Conservation (phyloP, 108 stramenopile genomes). For the Nitzschia palea region DNA sequence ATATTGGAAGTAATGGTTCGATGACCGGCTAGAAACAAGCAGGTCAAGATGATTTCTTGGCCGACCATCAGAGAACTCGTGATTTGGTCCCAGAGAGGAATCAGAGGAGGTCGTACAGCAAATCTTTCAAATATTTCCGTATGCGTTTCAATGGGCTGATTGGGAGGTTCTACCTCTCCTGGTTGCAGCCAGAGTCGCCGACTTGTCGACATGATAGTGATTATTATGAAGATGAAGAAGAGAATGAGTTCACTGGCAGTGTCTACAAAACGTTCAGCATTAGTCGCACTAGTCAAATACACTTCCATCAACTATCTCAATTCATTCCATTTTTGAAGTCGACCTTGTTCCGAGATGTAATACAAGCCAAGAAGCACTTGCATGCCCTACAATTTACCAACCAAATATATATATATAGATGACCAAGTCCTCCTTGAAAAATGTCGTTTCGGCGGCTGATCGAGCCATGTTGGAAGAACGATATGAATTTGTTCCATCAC, state of each 20-base stretch:
- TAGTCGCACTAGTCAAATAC: no score
- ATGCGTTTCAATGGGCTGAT: neutral
- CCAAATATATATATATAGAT: no score
- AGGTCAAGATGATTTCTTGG: slow-evolving; percentile 71
- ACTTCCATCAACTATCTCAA: no score
- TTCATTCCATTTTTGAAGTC: no score
- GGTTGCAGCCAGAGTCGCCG: neutral
- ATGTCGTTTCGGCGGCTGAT: slow-evolving; percentile 30
- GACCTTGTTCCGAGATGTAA: no score
- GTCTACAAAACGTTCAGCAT: no score
- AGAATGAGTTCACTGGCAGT: no score
- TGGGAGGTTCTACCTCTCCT: neutral
- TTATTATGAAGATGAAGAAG: no score
- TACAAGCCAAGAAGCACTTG: no score
- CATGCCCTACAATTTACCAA: no score
- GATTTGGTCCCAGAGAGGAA: neutral
- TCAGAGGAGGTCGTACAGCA: neutral
- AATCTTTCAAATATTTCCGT: slow-evolving; percentile 20
- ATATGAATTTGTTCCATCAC: slow-evolving; percentile 39
- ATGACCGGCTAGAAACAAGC: slow-evolving; percentile 52
- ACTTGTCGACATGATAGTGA: no score
- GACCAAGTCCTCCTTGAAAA: slow-evolving; percentile 11
- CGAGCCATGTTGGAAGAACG: slow-evolving; percentile 20
- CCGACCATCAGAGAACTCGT: slow-evolving; percentile 52
- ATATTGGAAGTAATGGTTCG: slow-evolving; percentile 8